Evolutionary conservation across 106 monocot genomes (phyloP), one percentile per base, ranked within the genome.

Genomic region (Posidonia australis): DNA sequence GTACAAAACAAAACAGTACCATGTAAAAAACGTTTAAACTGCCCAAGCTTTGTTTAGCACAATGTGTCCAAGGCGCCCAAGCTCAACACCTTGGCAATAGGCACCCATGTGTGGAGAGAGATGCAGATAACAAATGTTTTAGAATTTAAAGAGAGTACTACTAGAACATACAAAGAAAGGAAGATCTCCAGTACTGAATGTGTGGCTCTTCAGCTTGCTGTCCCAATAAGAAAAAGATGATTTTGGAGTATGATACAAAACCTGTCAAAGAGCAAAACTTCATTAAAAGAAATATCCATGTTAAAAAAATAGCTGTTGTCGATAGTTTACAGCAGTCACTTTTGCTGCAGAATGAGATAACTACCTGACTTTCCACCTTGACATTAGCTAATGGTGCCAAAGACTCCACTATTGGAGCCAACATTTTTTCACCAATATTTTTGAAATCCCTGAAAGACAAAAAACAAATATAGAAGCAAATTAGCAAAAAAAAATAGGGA

Each of bases 111-210:
- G 36, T 36, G 7, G 36, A 36, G 7, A 36, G 36, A 36, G 36
- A 36, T 36, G 36, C 5, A 36, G 36, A 4, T 36, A 7, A 36
- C 36, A 36, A 36, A 7, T 7, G 7, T 36, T 36, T 36, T 36
- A 36, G 5, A 36, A 36, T 36, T 36, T 36, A 4, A 7, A 36
- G n/a, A n/a, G n/a, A 36, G 36, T 36, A 36, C 36, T 7, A 36
- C 7, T 36, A 51, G 12, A 49, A 76, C 90, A 67, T 96, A 96
- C 96, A 86, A 96, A 90, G 80, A 96, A 96, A 74, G 96, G 96
- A 74, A 96, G 86, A 78, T 90, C 96, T 62, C 58, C 69, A 3
- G 56, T 70, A 51, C 80, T 82, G 63, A 87, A 86, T 13, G 74
- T 67, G 42, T 87, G 71, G 64, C 74, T 69, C n/a, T 54, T 54